Base-by-base conservation (phyloP, 306 rosid genomes). In the Cicer chorassanicum region DNA sequence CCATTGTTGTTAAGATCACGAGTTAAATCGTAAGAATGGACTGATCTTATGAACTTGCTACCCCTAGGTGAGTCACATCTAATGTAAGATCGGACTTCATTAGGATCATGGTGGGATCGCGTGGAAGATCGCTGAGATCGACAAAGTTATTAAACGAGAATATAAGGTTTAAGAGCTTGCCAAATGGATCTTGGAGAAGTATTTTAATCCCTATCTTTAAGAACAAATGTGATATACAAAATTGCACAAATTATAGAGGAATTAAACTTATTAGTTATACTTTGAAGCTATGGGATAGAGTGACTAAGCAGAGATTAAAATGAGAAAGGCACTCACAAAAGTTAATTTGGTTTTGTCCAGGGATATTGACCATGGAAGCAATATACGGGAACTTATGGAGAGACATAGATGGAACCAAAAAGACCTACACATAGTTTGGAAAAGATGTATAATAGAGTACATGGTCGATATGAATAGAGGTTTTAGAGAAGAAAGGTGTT, bases 141-240 rank as follows among this genome's bases (percentile, higher is more conserved):
- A 34, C 49, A 38, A 39, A 39, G 46, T 62, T 62, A 16, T 62
- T 38, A 39, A 4, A 15, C 50, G 3, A 63, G 14, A 63, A 8
- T 14, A 8, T 40, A 41, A 15, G 49, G 29, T 40, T 63, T 8
- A 63, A 63, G 49, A 14, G n/a, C 29, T 40, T 15, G 49, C 34
- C 48, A 40, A 64, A 15, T 64, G 50, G 14, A 41, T 40, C n/a
- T 9, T 38, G 7, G 49, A n/a, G 46, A 9, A 19, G 14, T 9
- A 64, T 41, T 64, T 64, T 64, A 16, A 64, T 9, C 29, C 34
- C 49, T 41, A 63, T 63, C 24, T 63, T 36, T 4, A 41, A 38
- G 68, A 57, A 24, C 64, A 57, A 56, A 56, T 56, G 8, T 56
- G 7, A 57, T 11, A 57, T 15, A 24, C 36, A 56, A 56, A 21